These are phyloP conservation scores for Fraxinus angustifolia DNA, from an alignment of 305 asterid species.

Conservation along the genomic window DNA sequence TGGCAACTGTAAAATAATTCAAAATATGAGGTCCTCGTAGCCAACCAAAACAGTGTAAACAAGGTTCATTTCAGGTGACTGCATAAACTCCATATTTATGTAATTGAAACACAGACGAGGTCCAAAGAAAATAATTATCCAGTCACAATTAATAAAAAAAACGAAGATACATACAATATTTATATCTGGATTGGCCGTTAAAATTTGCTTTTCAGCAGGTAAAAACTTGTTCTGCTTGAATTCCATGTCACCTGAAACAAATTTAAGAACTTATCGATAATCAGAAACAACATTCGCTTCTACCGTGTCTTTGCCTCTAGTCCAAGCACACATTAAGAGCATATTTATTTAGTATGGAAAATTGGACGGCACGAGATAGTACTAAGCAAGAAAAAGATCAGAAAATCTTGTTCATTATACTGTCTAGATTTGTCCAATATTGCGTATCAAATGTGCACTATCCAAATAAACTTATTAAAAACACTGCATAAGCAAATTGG, in stretches of 20 bases:
- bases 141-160: background rate
- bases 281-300: background rate
- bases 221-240: slow-evolving; percentile 94
- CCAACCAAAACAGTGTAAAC: background rate
- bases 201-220: slow-evolving; percentile 83
- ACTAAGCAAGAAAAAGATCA: background rate
- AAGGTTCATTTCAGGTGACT: background rate
- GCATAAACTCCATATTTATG: background rate
- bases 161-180: slow-evolving; percentile 50
- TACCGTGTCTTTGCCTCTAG: background rate
- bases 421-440: background rate
- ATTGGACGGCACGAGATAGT: background rate
- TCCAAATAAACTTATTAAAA: background rate
- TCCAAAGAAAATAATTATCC: background rate
- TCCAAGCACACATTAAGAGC: background rate
- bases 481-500: background rate
- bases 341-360: background rate
- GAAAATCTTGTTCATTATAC: background rate
- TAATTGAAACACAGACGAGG: background rate
- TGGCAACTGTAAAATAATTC: background rate
- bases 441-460: background rate
- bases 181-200: slow-evolving; percentile 90
- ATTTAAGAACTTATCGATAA: background rate
- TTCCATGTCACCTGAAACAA: slow-evolving; percentile 87
- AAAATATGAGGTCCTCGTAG: background rate